A percentile compares a stretch with the other conserved stretches of the same genome.
These are phyloP conservation scores for Amaranthus palmeri DNA, from an alignment of 148 eudicot genomes.

Conservation along the genomic window DNA sequence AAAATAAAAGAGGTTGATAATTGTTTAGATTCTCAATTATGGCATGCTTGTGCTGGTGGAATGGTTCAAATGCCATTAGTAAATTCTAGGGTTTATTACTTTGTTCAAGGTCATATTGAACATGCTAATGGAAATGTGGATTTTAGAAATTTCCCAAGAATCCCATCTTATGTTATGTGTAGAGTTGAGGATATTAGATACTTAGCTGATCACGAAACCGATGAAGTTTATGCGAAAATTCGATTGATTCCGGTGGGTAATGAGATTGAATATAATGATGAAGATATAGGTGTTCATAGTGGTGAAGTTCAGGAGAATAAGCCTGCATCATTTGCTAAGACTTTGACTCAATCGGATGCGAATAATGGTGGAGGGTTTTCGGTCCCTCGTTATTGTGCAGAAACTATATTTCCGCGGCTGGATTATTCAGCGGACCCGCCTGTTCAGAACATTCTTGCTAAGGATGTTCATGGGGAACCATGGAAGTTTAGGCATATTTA, in stretches of 20 bases:
- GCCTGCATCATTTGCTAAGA: conserved; percentile 84
- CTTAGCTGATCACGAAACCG: conserved; percentile 81
- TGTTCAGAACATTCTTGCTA: conserved; percentile 79
- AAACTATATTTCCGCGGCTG: conserved; percentile 81
- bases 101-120: conserved; percentile 85
- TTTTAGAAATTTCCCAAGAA: conserved; percentile 47
- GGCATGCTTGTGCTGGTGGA: conserved; percentile 99
- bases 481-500: conserved; percentile 95
- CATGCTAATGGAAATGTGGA: conserved; percentile 64
- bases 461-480: conserved; percentile 88
- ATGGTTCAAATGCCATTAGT: conserved; percentile 89
- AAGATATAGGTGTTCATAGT: conserved; percentile 30
- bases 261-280: conserved; percentile 43
- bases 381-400: conserved; percentile 91
- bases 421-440: conserved; percentile 87
- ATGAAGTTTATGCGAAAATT: conserved; percentile 77
- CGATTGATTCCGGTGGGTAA: conserved; percentile 41
- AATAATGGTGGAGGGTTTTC: conserved; percentile 98
- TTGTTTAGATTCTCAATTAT: conserved; percentile 82
- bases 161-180: conserved; percentile 61
- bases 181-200: conserved; percentile 52
- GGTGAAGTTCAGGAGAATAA: conserved; percentile 48
- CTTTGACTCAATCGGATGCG: conserved; percentile 89
- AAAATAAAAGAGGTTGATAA: conserved; percentile 54
- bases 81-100: conserved; percentile 62